Percentiles rank a stretch among this genome's conserved stretches.
These are phyloP conservation scores for Tephrocybe rancida DNA, from an alignment of 768 basidiomycete species.

Conservation along the genomic window DNA sequence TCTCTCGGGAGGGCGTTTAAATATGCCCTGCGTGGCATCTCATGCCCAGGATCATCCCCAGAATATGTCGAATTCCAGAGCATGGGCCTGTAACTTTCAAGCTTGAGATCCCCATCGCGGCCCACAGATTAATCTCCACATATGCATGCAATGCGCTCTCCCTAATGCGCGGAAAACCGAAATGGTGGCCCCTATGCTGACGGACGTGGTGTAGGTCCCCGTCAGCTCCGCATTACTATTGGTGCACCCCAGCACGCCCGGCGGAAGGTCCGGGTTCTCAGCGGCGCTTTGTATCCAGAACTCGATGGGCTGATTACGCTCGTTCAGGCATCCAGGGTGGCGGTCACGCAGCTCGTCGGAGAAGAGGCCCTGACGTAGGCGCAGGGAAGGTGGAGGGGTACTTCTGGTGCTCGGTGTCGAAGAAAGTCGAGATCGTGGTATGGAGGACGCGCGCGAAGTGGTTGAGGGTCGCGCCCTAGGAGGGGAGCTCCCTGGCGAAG, in stretches of 20 bases:
- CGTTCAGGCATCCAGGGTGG: neutral
- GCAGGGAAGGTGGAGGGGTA: neutral
- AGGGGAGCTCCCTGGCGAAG: no score
- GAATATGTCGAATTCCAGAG: constrained; percentile 9
- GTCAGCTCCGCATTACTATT: no score
- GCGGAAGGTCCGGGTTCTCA: no score
- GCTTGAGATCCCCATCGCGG: constrained; percentile 29
- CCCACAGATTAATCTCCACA: constrained; percentile 38
- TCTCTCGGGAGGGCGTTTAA: constrained; percentile 14
- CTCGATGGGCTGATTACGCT: neutral
- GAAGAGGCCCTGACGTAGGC: neutral
- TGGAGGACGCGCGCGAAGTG: neutral
- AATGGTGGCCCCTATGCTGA: constrained; percentile 29
- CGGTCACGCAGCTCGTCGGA: constrained; percentile 1
- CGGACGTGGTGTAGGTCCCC: neutral
- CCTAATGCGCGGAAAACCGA: constrained; percentile 37
- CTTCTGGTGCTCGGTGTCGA: constrained; percentile 9
- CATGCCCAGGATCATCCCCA: constrained; percentile 34
- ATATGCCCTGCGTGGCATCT: constrained; percentile 31
- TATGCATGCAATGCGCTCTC: no score
- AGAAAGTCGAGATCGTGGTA: constrained; percentile 7
- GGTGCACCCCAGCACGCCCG: no score
- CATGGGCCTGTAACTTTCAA: constrained; percentile 20
- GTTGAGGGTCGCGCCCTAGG: no score
- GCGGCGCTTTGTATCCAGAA: constrained; percentile 1